A percentile compares a stretch with the other conserved stretches of the same genome.
phyloP scores from a whole-genome alignment of 2,329 filamentous ascomycete species.

The Ceratocystis harringtonii region DNA sequence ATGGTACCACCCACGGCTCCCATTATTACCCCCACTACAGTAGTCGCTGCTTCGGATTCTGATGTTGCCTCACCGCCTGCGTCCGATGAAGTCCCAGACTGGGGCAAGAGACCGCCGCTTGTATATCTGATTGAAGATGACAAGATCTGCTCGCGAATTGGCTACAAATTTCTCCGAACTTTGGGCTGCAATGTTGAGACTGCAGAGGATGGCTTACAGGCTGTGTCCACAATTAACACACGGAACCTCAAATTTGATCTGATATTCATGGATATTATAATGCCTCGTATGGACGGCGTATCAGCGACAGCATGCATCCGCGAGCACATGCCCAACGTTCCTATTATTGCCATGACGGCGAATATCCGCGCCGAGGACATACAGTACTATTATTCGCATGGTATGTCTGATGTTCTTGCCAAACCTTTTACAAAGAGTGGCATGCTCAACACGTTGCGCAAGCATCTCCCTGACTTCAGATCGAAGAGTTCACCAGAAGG shows the following conservation, averaged over 20 bases:
- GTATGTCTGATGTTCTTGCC: slow-evolving; percentile 96
- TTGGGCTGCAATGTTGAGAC: slow-evolving; percentile 54
- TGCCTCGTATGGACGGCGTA: slow-evolving; percentile 90
- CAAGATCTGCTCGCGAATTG: slow-evolving; percentile 50
- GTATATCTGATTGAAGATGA: slow-evolving; percentile 85
- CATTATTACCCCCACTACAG: slow-evolving; percentile 1
- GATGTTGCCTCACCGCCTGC: slow-evolving; percentile 6
- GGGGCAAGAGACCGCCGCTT: slow-evolving; percentile 51
- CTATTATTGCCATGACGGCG: slow-evolving; percentile 96
- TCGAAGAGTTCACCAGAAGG: slow-evolving; percentile 7
- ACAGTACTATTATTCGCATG: slow-evolving; percentile 91
- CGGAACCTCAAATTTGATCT: slow-evolving; percentile 42
- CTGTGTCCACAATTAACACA: slow-evolving; percentile 64
- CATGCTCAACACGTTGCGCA: slow-evolving; percentile 72
- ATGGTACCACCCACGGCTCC: slow-evolving; percentile 5
- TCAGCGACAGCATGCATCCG: slow-evolving; percentile 88
- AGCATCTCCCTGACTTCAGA: slow-evolving; percentile 62
- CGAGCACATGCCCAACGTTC: slow-evolving; percentile 65
- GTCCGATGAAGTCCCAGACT: slow-evolving; percentile 26
- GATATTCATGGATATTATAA: slow-evolving; percentile 88
- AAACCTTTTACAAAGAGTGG: slow-evolving; percentile 91
- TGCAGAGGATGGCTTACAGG: slow-evolving; percentile 75
- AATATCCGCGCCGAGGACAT: slow-evolving; percentile 96
- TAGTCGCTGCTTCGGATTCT: background rate
- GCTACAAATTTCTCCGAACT: slow-evolving; percentile 49